Percentiles rank a stretch among this genome's conserved stretches.
phyloP scores from a whole-genome alignment of 2,329 filamentous ascomycete genomes.

The Colletotrichum salicis region DNA sequence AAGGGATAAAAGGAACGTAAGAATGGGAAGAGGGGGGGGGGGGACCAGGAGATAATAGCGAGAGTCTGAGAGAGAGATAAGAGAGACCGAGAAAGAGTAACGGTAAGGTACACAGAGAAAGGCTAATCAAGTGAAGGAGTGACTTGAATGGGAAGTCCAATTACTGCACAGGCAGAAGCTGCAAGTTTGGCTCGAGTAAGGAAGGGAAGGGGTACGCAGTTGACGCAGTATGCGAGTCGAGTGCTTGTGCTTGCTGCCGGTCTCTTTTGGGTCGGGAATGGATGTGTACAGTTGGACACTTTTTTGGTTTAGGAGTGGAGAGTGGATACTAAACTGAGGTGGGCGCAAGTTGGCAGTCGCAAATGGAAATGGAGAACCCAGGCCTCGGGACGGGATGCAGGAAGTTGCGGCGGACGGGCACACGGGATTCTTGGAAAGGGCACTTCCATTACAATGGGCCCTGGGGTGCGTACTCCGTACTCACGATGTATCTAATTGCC shows the following conservation, averaged over 20 bases:
- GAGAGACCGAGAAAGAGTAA: neutral
- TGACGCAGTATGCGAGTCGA: slow-evolving; percentile 13
- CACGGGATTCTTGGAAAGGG: neutral
- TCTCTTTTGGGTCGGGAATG: slow-evolving; percentile 10
- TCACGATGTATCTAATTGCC: neutral
- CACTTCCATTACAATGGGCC: neutral
- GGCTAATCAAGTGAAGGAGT: slow-evolving; percentile 29
- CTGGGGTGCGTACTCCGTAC: neutral
- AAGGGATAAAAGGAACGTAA: slow-evolving; percentile 25
- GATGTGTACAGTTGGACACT: slow-evolving; percentile 7
- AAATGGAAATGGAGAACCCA: neutral
- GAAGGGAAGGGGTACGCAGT: neutral
- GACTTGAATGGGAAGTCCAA: slow-evolving; percentile 25
- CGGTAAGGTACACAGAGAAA: neutral
- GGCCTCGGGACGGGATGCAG: neutral
- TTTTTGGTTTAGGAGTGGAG: neutral
- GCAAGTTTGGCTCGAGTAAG: slow-evolving; percentile 24
- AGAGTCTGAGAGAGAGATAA: slow-evolving; percentile 1
- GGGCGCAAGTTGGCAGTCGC: neutral
- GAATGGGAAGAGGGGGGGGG: neutral
- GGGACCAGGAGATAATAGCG: neutral
- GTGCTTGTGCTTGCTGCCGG: neutral
- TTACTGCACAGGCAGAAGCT: slow-evolving; percentile 16
- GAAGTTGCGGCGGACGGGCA: neutral
- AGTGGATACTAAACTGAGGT: neutral